Base-by-base conservation (phyloP, 441 rosid genomes). In the Corymbia calophylla region DNA sequence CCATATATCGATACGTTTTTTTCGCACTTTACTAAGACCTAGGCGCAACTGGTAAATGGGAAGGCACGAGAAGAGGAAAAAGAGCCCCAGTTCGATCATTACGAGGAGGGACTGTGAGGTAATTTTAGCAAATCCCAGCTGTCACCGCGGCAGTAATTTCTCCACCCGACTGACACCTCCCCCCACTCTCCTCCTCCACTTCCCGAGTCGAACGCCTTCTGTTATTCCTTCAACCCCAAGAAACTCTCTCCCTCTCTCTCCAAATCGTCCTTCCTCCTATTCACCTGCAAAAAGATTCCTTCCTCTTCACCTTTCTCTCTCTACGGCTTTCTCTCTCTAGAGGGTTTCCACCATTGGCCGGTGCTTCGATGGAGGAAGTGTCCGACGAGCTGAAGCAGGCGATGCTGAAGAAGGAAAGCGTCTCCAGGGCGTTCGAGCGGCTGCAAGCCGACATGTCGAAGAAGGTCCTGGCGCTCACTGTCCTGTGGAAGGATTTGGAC, bases 401-500 rank as follows among this genome's bases (percentile, higher is more conserved):
- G 14, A 91, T 55, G 86, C 54, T 88, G 85, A 93, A 91, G 91
- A 91, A 23, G 82, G 92, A 94, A 9, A 87, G 58, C 68, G 31
- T 96, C 8, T 49, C 88, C 32, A 91, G 73, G 70, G 51, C 87
- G 11, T 60, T 89, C 80, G 94, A 92, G 62, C 87, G 91, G 55
- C 25, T 90, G 14, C 88, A 90, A 16, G 89, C 91, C 47, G 91
- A 90, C 25, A 91, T 93, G 1, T 88, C 91, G 87, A 93, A 92
- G 87, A 93, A 92, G 12, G 8, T 95, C 32, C 91, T 95, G 9
- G 4, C 88, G 53, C 91, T 96, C 60, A 89, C 93, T 54, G 87
- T 93, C 14, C 92, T 92, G 82, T 95, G 94, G 95, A 88, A 86
- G 53, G 97, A 94, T 68, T 82, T 93, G 25, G 95, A 93, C 66